These are phyloP conservation scores for Pelargonium nanum DNA, from an alignment of 345 rosid genomes.

Conservation along the genomic window DNA sequence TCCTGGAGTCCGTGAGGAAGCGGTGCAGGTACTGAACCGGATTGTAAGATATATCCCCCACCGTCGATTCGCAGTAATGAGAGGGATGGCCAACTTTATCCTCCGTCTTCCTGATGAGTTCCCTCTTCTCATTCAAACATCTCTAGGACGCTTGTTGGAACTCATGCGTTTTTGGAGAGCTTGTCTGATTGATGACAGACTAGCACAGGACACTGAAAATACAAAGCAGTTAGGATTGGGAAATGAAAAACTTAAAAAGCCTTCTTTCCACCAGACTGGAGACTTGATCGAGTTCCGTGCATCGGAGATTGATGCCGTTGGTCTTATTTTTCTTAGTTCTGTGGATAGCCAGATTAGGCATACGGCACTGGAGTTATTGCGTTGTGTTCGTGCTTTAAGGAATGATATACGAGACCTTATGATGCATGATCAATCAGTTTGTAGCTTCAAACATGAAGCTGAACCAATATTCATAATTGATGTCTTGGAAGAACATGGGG, in stretches of 20 bases:
- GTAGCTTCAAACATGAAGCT: constrained; percentile 55
- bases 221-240: constrained; percentile 36
- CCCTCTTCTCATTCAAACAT: constrained; percentile 95
- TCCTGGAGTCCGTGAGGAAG: constrained; percentile 99
- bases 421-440: constrained; percentile 46
- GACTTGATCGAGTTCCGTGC: constrained; percentile 79
- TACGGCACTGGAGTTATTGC: constrained; percentile 86
- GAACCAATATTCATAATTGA: constrained; percentile 89
- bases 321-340: constrained; percentile 87
- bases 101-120: constrained; percentile 91
- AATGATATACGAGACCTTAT: constrained; percentile 66
- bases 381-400: constrained; percentile 92
- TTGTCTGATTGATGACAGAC: constrained; percentile 66
- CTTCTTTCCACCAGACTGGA: constrained; percentile 57
- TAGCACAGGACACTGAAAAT: constrained; percentile 38
- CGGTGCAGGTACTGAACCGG: constrained; percentile 89
- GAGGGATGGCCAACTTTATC: constrained; percentile 95
- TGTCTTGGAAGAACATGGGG: constrained; percentile 98
- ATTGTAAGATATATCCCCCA: constrained; percentile 80
- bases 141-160: constrained; percentile 82
- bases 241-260: constrained; percentile 54
- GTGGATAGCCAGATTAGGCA: constrained; percentile 96
- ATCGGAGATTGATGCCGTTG: constrained; percentile 94
- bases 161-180: constrained; percentile 99
- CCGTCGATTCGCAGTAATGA: constrained; percentile 96